These are phyloP conservation scores for Epichloe uncinata DNA, from an alignment of 2,329 filamentous ascomycete species.

Conservation along the genomic window DNA sequence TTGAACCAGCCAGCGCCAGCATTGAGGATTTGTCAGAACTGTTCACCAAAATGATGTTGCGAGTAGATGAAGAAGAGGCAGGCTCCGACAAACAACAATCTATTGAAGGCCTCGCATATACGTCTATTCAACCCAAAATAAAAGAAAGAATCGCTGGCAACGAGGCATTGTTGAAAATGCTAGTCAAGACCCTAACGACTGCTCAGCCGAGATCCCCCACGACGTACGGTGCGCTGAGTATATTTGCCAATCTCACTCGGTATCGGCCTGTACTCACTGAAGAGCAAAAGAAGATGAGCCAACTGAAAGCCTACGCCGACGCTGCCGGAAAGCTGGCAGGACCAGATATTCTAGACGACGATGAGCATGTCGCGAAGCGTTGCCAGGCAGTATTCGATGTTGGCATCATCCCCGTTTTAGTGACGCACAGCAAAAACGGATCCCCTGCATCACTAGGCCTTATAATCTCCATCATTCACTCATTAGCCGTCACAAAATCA, in stretches of 20 bases:
- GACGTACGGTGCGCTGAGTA: slow-evolving; percentile 75
- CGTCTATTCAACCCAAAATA: slow-evolving; percentile 71
- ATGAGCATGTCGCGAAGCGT: slow-evolving; percentile 59
- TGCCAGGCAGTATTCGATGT: slow-evolving; percentile 70
- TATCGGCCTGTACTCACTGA: slow-evolving; percentile 70
- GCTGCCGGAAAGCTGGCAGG: slow-evolving; percentile 54
- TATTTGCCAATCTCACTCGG: slow-evolving; percentile 71
- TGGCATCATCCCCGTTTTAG: slow-evolving; percentile 62
- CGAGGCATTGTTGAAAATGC: slow-evolving; percentile 49
- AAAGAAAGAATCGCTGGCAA: slow-evolving; percentile 71
- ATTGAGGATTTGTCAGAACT: slow-evolving; percentile 52
- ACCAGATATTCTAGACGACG: slow-evolving; percentile 58
- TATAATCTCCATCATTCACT: slow-evolving; percentile 62
- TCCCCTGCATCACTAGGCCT: slow-evolving; percentile 59
- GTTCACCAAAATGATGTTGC: slow-evolving; percentile 54
- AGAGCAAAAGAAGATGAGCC: slow-evolving; percentile 81
- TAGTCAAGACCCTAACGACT: slow-evolving; percentile 50
- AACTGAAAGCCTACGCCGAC: slow-evolving; percentile 90
- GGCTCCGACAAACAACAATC: slow-evolving; percentile 49
- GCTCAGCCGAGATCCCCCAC: slow-evolving; percentile 53
- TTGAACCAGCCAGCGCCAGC: slow-evolving; percentile 42
- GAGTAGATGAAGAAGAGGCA: slow-evolving; percentile 38
- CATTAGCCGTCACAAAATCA: slow-evolving; percentile 60
- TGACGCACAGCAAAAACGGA: slow-evolving; percentile 59
- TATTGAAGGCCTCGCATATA: slow-evolving; percentile 84